Evolutionary conservation across 164 flowering plant species (phyloP).

Genomic region (Platanus orientalis): DNA sequence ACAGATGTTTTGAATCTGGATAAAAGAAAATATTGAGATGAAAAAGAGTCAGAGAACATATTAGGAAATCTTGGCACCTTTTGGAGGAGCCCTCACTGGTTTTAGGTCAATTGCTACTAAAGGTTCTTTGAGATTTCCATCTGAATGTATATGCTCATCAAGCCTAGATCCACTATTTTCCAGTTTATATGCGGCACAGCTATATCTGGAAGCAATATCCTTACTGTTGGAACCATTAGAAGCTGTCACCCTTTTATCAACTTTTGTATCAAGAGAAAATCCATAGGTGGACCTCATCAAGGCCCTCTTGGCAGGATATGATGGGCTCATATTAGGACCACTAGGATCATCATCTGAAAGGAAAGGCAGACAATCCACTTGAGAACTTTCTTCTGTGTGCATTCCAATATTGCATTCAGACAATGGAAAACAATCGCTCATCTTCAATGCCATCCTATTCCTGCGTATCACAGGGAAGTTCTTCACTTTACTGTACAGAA

Average conservation of each 20-base stretch:
- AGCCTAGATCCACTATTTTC: slow-evolving; percentile 30
- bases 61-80: slow-evolving; percentile 40
- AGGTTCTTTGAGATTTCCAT: slow-evolving; percentile 35
- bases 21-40: slow-evolving; percentile 1
- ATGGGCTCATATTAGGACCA: slow-evolving; percentile 61
- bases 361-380: slow-evolving; percentile 80
- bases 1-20: slow-evolving; percentile 1
- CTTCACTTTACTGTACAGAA: slow-evolving; percentile 1
- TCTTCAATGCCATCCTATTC: slow-evolving; percentile 26
- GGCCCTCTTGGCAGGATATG: slow-evolving; percentile 35
- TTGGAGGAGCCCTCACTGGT: slow-evolving; percentile 28
- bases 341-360: slow-evolving; percentile 67
- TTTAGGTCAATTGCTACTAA: slow-evolving; percentile 27
- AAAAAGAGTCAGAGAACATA: slow-evolving; percentile 8
- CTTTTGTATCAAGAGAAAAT: slow-evolving; percentile 40
- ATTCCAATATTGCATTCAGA: slow-evolving; percentile 33
- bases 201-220: slow-evolving; percentile 32
- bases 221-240: slow-evolving; percentile 30
- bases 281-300: slow-evolving; percentile 45
- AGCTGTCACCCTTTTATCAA: slow-evolving; percentile 28
- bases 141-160: slow-evolving; percentile 25
- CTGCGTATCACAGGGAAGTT: slow-evolving; percentile 29
- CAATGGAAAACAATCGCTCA: slow-evolving; percentile 34
- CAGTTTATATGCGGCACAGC: slow-evolving; percentile 19
- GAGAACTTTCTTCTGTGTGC: slow-evolving; percentile 52